phyloP scores from a whole-genome alignment of 2,329 filamentous ascomycete species.

The Canariomyces notabilis region DNA sequence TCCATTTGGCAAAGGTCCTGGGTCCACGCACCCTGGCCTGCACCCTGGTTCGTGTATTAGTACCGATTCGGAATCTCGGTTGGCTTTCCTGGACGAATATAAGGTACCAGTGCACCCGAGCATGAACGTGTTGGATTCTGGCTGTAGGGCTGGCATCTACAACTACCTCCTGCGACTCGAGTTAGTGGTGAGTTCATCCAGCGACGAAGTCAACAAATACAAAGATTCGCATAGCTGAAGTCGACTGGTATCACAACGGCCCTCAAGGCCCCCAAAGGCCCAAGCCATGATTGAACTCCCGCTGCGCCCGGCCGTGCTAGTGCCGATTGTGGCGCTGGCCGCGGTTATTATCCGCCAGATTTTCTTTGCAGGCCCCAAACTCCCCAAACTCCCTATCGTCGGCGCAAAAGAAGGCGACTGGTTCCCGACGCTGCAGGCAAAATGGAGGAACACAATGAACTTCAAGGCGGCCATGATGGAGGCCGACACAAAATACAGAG shows the following conservation, averaged over 20 bases:
- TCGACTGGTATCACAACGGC: too few species aligned
- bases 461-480: slow-evolving; percentile 26
- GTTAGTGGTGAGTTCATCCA: too few species aligned
- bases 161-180: too few species aligned
- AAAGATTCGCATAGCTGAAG: not conserved
- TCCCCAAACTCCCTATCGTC: slow-evolving; percentile 30
- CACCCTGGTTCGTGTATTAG: too few species aligned
- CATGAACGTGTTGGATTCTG: too few species aligned
- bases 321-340: slow-evolving; percentile 22
- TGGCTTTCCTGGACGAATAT: too few species aligned
- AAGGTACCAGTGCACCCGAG: too few species aligned
- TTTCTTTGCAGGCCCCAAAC: slow-evolving; percentile 21
- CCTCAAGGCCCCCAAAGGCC: not conserved
- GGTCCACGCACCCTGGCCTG: too few species aligned
- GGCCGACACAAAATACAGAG: slow-evolving; percentile 25
- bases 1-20: too few species aligned
- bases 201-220: too few species aligned
- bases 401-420: slow-evolving; percentile 31
- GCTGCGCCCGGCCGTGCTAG: slow-evolving; percentile 25
- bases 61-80: too few species aligned
- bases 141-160: too few species aligned
- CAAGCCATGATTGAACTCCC: slow-evolving; percentile 13
- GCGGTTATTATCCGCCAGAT: slow-evolving; percentile 26
- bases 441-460: slow-evolving; percentile 29
- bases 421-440: slow-evolving; percentile 29